Evolutionary conservation across 768 basidiomycete genomes (phyloP).

Genomic region (Tulasnella sp.): DNA sequence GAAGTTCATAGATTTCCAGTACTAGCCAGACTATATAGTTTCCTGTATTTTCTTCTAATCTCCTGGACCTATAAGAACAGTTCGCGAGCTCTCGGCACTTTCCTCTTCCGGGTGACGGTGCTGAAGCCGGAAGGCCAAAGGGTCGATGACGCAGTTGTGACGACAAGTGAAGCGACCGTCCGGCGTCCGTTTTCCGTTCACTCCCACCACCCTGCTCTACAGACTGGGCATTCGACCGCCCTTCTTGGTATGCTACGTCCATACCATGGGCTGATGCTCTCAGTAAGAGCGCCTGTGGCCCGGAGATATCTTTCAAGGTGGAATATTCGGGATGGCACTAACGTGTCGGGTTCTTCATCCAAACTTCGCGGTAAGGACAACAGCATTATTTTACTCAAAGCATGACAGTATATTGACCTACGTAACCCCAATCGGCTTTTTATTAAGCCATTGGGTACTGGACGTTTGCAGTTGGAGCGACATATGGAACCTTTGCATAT

Average conservation of each 20-base stretch:
- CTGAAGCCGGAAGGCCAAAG: background rate
- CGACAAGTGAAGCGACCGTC: background rate
- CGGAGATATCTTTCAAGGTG: background rate
- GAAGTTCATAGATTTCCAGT: background rate
- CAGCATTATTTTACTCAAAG: background rate
- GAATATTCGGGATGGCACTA: background rate
- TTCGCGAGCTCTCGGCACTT: too few relatives aligned
- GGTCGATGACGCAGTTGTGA: background rate
- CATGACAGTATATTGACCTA: background rate
- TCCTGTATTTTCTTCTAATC: background rate
- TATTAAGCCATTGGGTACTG: background rate
- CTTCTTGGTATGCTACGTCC: background rate
- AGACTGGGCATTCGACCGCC: background rate
- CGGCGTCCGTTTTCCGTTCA: background rate
- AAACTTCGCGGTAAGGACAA: background rate
- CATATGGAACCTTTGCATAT: conserved; percentile 12
- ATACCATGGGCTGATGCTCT: background rate
- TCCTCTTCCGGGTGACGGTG: too few relatives aligned
- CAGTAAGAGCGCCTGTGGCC: background rate
- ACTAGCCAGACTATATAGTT: background rate
- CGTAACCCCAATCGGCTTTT: background rate
- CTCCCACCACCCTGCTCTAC: background rate
- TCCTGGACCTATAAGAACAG: background rate
- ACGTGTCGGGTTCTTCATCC: background rate
- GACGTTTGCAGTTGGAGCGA: background rate